Percentiles rank a stretch among this genome's conserved stretches.
These are phyloP conservation scores for Chlorella sp. DNA, from an alignment of 139 green algal genomes.

Conservation along the genomic window DNA sequence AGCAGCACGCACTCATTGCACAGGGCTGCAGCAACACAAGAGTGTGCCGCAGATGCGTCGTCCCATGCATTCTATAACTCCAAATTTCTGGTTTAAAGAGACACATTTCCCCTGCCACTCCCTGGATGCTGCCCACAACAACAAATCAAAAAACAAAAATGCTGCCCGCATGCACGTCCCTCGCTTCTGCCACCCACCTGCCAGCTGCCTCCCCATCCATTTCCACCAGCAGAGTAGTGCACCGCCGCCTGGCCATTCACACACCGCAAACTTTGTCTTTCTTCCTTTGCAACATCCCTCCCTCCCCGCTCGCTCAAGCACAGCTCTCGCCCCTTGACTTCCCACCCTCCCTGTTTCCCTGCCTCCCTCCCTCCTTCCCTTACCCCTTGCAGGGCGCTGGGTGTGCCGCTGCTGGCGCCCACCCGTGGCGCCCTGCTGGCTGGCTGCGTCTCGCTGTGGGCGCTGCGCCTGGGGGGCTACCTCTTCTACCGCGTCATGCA, in stretches of 20 bases:
- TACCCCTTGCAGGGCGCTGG: neutral
- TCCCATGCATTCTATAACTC: too few species aligned
- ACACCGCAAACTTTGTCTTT: too few species aligned
- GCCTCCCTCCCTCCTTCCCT: neutral
- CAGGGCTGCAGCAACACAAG: too few species aligned
- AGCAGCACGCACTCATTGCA: too few species aligned
- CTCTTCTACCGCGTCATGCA: constrained; percentile 55
- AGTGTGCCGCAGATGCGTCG: too few species aligned
- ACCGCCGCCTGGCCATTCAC: too few species aligned
- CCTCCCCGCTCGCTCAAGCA: neutral
- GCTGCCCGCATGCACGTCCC: too few species aligned
- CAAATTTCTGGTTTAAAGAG: too few species aligned
- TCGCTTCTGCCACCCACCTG: neutral
- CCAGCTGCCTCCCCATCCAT: neutral
- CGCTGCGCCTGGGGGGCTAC: constrained; percentile 49
- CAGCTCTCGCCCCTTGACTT: neutral
- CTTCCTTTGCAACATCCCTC: neutral
- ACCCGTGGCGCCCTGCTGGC: constrained; percentile 46
- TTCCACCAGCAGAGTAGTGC: too few species aligned
- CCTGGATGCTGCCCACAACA: too few species aligned
- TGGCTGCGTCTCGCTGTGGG: constrained; percentile 50
- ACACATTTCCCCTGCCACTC: too few species aligned
- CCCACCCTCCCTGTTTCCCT: neutral
- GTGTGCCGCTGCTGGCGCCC: constrained; percentile 15
- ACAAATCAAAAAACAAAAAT: too few species aligned